Percentiles rank a stretch among this genome's conserved stretches.
phyloP scores from a whole-genome alignment of 495 filamentous ascomycete genomes.

The Penicillium lagena region DNA sequence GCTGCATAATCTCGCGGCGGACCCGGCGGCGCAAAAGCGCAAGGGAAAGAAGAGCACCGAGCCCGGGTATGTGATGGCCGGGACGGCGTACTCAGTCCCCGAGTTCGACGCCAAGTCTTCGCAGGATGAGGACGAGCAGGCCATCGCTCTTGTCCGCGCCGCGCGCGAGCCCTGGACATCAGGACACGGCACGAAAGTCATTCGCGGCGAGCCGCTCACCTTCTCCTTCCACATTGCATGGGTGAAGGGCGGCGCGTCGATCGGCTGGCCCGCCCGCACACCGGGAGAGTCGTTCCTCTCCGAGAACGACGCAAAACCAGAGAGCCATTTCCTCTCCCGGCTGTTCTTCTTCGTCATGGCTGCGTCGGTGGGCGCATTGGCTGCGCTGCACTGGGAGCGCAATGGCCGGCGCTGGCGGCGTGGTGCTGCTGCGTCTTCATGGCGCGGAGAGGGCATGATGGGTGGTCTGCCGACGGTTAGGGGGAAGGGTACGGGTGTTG shows the following conservation, averaged over 20 bases:
- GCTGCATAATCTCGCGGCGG: constrained; percentile 59
- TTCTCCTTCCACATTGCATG: constrained; percentile 78
- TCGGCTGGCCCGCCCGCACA: constrained; percentile 33
- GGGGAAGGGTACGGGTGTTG: constrained; percentile 28
- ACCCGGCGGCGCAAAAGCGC: constrained; percentile 15
- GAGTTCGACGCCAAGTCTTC: constrained; percentile 45
- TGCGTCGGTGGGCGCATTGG: constrained; percentile 39
- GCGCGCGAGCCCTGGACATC: constrained; percentile 41
- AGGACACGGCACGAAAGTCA: constrained; percentile 52
- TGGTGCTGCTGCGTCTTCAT: constrained; percentile 7
- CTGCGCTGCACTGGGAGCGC: constrained; percentile 41
- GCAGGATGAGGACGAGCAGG: constrained; percentile 22
- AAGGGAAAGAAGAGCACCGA: constrained; percentile 28
- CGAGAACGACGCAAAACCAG: constrained; percentile 12
- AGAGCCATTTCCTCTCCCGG: constrained; percentile 24
- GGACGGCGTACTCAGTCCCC: constrained; percentile 78
- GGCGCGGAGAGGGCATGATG: constrained; percentile 40
- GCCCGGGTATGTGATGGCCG: constrained; percentile 68
- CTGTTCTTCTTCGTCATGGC: constrained; percentile 37
- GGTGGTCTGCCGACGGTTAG: constrained; percentile 20
- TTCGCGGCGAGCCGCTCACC: constrained; percentile 82
- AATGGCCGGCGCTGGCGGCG: constrained; percentile 26
- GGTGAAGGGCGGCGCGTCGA: constrained; percentile 63
- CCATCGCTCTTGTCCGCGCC: constrained; percentile 29
- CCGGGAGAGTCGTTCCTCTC: constrained; percentile 32